phyloP scores from a whole-genome alignment of 2,329 filamentous ascomycete species.

The Botrytis porri region DNA sequence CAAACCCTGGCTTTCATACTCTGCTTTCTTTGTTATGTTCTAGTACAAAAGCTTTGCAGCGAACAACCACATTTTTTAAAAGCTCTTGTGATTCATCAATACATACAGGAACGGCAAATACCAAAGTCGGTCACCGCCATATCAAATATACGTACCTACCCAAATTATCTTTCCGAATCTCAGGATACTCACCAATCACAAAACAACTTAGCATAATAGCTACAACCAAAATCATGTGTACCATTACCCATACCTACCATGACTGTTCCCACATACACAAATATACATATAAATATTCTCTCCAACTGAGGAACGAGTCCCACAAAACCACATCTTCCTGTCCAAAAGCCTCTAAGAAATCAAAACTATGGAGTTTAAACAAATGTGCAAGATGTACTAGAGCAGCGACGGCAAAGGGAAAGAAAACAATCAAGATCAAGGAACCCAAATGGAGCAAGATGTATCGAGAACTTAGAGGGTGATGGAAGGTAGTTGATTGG shows the following conservation, averaged over 20 bases:
- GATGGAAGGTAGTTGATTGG: slow-evolving; percentile 2
- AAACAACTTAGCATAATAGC: not conserved
- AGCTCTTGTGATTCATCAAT: not conserved
- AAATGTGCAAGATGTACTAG: not conserved
- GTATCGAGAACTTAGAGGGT: not conserved
- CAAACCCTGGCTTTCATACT: not conserved
- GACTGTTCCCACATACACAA: not conserved
- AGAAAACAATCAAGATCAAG: not conserved
- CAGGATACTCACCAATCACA: not conserved
- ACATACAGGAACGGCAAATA: not conserved
- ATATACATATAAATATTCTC: not conserved
- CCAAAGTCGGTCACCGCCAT: not conserved
- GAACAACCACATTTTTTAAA: not conserved
- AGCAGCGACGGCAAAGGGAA: not conserved
- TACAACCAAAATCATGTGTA: not conserved
- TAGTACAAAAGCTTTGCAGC: not conserved
- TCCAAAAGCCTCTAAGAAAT: not conserved
- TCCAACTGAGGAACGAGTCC: not conserved
- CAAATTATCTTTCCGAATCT: not conserved
- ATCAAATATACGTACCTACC: not conserved
- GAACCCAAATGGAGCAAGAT: not conserved
- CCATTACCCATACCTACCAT: not conserved
- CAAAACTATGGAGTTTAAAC: not conserved
- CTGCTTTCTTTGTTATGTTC: not conserved
- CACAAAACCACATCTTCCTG: not conserved